Base-by-base conservation (phyloP, 2,329 filamentous ascomycete genomes). In the Didymella sp. region DNA sequence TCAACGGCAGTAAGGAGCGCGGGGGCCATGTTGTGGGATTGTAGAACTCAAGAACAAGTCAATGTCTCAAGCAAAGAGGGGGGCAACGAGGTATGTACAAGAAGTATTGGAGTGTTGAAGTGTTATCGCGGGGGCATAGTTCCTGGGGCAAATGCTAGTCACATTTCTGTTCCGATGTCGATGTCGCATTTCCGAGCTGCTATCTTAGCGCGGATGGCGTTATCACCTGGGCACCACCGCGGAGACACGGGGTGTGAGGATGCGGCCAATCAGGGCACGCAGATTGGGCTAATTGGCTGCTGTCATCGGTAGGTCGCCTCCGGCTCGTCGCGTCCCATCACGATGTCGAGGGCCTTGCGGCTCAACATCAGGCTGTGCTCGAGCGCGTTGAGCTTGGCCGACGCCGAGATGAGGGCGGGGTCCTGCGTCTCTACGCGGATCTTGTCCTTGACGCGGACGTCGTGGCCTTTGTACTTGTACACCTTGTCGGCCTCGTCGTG, bases 391-490 rank as follows among this genome's bases (percentile, higher is more conserved):
- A 97, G 80, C 77, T 97, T 97, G 5, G 92, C 89, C 74, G 91
- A 89, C 30, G 95, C 82, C 31, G 90, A 89, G 73, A 97, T 87
- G 62, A 97, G 74, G 66, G 87, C 93, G 1, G 94, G 94, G 74
- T 98, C 93, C 52, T 92, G 91, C 68, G 87, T 94, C 76, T 96
- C 93, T 2, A 97, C 89, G 37, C 90, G 84, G 4, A 96, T 85
- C 79, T 97, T 97, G 74, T 97, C 94, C 64, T 89, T 87, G 42
- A 98, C 94, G 62, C 87, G 89, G 2, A 97, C 92, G 59, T 95
- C 87, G 53, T 87, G 83, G 4, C 85, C 84, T 13, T 79, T 69
- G 76, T 84, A 97, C 4, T 79, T 81, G 74, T 96, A 97, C 0
- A 90, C 79, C 33, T 87, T 84, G 58, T 94, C 89, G 61, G 88